Evolutionary conservation across 1,284 basidiomycete genomes (phyloP), one percentile per base, ranked within the genome.

Genomic region (Vanrija pseudolonga): DNA sequence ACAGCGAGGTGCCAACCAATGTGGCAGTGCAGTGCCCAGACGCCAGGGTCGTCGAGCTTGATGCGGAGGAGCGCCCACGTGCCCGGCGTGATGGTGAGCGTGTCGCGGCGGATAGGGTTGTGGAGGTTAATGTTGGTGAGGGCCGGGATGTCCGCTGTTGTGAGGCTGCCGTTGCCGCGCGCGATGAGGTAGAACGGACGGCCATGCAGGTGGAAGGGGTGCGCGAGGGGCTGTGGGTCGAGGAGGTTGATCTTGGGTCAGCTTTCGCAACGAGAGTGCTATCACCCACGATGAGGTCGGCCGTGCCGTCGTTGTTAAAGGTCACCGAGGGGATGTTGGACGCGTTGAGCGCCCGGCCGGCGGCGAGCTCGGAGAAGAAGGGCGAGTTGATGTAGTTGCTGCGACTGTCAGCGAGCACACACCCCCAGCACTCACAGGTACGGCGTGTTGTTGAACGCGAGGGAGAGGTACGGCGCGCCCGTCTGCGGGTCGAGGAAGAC

Each of bases 61-160:
- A 64, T 19, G 32, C 64, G 55, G 36, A 74, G 45, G 22, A 77
- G 57, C 1, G 63, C 64, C 47, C 60, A 69, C 1, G 42, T 47
- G 43, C 43, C 50, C 37, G 61, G 55, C 2, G 66, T 51, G 9
- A 77, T 64, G 19, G 62, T 55, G 20, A 76, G 50, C 20, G 68
- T 69, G 47, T 78, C 77, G 32, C 76, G 63, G 18, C 74, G 63
- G 12, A 76, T 51, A 4, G 76, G 76, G 50, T 74, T 77, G 7
- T 43, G 55, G 12, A 67, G 51, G 53, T 73, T 72, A 22, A 67
- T 56, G 26, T 26, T 26, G 9, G 0, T 42, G 19, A 49, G 23
- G 15, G 19, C 32, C 23, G 37, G 14, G 51, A 64, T 59, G 11
- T 51, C 40, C 0, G 50, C 60, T 1, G 52, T 43, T 1, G 62